These are phyloP conservation scores for Scleroderma citrinum DNA, from an alignment of 768 basidiomycete genomes.

Conservation along the genomic window DNA sequence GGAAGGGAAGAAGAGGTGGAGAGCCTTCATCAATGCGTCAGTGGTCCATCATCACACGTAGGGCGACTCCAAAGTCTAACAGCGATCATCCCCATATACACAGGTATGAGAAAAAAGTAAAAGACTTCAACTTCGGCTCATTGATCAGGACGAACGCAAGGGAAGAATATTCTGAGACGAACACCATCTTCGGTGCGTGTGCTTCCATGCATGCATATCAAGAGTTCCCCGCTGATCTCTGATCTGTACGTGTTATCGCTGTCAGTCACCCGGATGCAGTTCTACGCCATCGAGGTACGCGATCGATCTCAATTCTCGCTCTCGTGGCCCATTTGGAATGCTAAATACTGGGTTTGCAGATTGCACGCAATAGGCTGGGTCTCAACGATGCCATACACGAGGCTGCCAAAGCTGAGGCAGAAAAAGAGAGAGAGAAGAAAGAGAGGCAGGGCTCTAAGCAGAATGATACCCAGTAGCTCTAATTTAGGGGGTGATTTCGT, in stretches of 20 bases:
- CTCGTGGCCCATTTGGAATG: not conserved
- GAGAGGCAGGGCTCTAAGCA: constrained; percentile 46
- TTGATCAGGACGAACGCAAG: constrained; percentile 77
- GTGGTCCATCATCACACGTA: constrained; percentile 19
- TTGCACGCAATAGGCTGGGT: constrained; percentile 85
- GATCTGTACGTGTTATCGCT: constrained; percentile 4
- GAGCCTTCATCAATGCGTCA: constrained; percentile 75
- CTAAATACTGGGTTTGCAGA: constrained; percentile 41
- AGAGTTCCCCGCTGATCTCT: constrained; percentile 11
- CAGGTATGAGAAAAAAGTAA: constrained; percentile 86
- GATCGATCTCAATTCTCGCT: constrained; percentile 2
- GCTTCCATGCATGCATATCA: not conserved
- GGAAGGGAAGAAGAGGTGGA: constrained; percentile 86
- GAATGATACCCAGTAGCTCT: not conserved
- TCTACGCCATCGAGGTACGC: constrained; percentile 85
- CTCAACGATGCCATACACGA: constrained; percentile 87
- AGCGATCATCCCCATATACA: not conserved
- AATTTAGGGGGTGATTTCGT: not conserved
- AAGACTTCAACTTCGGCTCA: constrained; percentile 96
- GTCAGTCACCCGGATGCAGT: constrained; percentile 44
- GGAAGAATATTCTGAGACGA: constrained; percentile 82
- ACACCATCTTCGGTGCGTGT: constrained; percentile 85
- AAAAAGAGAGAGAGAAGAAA: constrained; percentile 50
- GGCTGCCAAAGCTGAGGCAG: constrained; percentile 63
- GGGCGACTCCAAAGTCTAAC: not conserved